Evolutionary conservation across 2,329 filamentous ascomycete genomes (phyloP).

Genomic region (Sporothrix protearum): DNA sequence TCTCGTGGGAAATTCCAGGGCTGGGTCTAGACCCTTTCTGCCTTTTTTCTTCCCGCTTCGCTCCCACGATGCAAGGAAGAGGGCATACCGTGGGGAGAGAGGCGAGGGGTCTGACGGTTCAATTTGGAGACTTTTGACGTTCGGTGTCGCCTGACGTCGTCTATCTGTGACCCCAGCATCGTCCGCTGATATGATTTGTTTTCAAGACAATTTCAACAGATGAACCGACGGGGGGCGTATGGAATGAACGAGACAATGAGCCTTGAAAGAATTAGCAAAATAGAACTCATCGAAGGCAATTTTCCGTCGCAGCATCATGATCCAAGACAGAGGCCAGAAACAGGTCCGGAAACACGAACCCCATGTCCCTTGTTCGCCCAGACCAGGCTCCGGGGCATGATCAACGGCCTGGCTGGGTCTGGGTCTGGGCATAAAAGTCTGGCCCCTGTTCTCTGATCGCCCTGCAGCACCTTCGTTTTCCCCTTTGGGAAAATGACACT

Average conservation of each 20-base stretch:
- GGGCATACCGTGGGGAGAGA: neutral
- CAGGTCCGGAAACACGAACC: neutral
- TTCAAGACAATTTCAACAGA: neutral
- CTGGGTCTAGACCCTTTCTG: neutral
- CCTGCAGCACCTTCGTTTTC: neutral
- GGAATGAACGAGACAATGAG: neutral
- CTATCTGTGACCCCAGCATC: neutral
- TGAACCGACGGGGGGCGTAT: neutral
- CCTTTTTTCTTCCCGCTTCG: neutral
- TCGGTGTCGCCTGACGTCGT: neutral
- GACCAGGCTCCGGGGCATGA: neutral
- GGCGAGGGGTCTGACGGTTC: neutral
- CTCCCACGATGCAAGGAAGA: neutral
- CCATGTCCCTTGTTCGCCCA: constrained; percentile 2
- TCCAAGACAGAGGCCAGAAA: neutral
- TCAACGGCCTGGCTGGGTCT: neutral
- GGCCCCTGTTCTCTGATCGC: neutral
- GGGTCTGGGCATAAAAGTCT: neutral
- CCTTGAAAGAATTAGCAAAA: neutral
- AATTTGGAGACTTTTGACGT: neutral
- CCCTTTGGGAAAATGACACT: constrained; percentile 5
- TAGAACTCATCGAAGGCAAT: neutral
- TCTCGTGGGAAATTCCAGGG: neutral
- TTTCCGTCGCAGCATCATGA: neutral
- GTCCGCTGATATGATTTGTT: neutral